Percentiles rank a stretch among this genome's conserved stretches.
Conservation (phyloP, 1,139 yeast species). For the Candida sp. region DNA sequence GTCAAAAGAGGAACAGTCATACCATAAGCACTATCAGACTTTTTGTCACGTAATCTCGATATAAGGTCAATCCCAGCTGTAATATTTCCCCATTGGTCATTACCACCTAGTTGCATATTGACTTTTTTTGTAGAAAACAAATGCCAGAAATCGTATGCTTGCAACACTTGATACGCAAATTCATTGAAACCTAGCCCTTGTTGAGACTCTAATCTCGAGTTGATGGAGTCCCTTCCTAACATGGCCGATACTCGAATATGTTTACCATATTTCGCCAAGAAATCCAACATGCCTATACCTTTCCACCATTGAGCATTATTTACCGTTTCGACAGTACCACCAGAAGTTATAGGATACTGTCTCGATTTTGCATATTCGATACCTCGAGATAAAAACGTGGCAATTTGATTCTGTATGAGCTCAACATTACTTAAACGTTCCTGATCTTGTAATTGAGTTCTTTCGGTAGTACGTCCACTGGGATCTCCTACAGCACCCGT, state of each 20-base stretch:
- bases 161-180: constrained; percentile 87
- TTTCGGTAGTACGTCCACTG: constrained; percentile 81
- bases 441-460: constrained; percentile 51
- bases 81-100: constrained; percentile 98
- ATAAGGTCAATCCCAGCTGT: constrained; percentile 94
- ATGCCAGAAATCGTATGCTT: constrained; percentile 93
- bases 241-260: constrained; percentile 81
- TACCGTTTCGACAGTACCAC: constrained; percentile 41
- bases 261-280: constrained; percentile 73
- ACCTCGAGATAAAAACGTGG: constrained; percentile 59
- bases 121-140: constrained; percentile 60
- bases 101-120: constrained; percentile 87
- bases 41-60: constrained; percentile 41
- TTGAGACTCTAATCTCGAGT: constrained; percentile 63
- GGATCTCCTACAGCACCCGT: constrained; percentile 98
- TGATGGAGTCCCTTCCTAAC: constrained; percentile 88
- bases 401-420: constrained; percentile 61
- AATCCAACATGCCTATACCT: constrained; percentile 68
- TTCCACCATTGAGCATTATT: constrained; percentile 91
- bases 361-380: constrained; percentile 57
- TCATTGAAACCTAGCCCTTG: constrained; percentile 91
- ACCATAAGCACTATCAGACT: constrained; percentile 51
- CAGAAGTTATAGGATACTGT: constrained; percentile 33
- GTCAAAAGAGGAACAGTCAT: constrained; percentile 88
- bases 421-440: constrained; percentile 59